Base-by-base conservation (phyloP, 2,329 filamentous ascomycete species). In the Neonectria sp. region DNA sequence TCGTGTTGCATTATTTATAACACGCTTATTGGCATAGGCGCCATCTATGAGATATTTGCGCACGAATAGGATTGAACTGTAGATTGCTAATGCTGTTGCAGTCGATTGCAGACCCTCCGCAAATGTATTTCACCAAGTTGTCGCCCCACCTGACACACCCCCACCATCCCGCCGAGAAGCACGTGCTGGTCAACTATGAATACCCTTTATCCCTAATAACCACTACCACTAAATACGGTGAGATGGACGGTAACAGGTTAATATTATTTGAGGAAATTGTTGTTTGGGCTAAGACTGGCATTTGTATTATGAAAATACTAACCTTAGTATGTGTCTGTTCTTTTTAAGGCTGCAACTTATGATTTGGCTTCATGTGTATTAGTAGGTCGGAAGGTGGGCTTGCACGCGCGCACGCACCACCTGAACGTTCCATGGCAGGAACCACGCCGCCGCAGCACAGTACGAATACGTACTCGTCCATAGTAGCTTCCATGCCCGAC, bases 1-100 rank as follows among this genome's bases (percentile, higher is more conserved):
- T n/a, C 12, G n/a, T 12, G 29, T 12, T 33, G 8, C 8, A 21
- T 31, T 31, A 4, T 11, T 6, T n/a, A 31, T 3, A 7, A 52
- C 5, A 27, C 27, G 27, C 29, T 27, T 33, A 21, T 2, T 33
- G 33, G 15, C 7, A 9, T 33, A 33, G n/a, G 27, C 12, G 29
- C 4, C 11, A 35, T 35, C 4, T 12, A 35, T 35, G 25, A 11
- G 29, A 24, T 35, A 24, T 24, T 37, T 53, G 51, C 51, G 51
- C 51, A 35, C 31, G 51, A 37, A 53, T 53, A 53, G 51, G 31
- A 53, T 53, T 35, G 29, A 35, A 35, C 37, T 15, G 13, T n/a
- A 11, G 33, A 53, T 53, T 53, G 31, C 12, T 33, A 7, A 35
- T 37, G 31, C 9, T 53, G 31, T 29, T 9, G 43, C 17, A 31